Evolutionary conservation across 2,329 filamentous ascomycete genomes (phyloP), one percentile per base, ranked within the genome.

Genomic region (Aspergillus fructus): DNA sequence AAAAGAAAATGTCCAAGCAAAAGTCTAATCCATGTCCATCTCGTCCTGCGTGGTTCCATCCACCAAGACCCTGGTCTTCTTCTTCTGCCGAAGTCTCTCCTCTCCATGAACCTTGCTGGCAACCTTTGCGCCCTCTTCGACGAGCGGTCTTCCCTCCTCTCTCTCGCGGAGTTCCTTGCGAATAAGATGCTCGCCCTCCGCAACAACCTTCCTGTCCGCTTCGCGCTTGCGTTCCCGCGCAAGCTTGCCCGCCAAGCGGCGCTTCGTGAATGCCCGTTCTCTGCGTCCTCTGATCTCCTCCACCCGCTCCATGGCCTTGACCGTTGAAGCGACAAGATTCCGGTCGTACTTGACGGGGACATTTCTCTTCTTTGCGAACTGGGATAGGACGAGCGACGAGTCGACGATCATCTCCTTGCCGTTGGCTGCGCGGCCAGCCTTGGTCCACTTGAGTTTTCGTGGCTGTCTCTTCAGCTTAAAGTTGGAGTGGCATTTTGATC

Each of bases 381-480:
- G 89, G 37, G 74, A 76, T 17, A 79, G 71, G 23, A 79, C 69
- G 60, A 99, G 87, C 33, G 93, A 96, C 69, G 86, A 89, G 83
- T 99, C 94, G 77, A 97, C 93, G 56, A 90, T 90, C 91, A 96
- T 87, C 76, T 87, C 85, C 80, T 92, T 96, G 79, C 91, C 91
- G 57, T 89, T 88, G 17, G 89, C 85, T 73, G 88, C 89, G 71
- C 92, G 89, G 84, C 93, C 93, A 52, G 91, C 87, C 83, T 97
- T 96, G 62, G 93, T 97, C 94, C 93, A 97, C 78, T 92, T 94
- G 68, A 97, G 85, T 78, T 97, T 96, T 74, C 93, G 88, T 37
- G 93, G 93, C 79, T 97, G 97, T 66, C 94, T 88, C 89, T 96
- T 96, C 91, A 96, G 96, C 80, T 96, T 94, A 85, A 96, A 96